phyloP scores from a whole-genome alignment of 805 yeast species.

The Candida methanosorbosa region DNA sequence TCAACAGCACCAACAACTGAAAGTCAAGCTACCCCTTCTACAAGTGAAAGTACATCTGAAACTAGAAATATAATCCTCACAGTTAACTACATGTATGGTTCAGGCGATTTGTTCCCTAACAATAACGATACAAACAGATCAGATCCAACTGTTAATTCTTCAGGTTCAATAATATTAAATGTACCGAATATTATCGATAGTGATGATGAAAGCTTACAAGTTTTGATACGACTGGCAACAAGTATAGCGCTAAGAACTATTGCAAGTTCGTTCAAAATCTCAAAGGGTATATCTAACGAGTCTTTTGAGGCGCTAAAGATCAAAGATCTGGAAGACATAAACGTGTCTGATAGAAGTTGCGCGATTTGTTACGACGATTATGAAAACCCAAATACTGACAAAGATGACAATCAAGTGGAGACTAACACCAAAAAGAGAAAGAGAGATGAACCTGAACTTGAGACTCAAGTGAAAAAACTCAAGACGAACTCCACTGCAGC shows the following conservation, averaged over 20 bases:
- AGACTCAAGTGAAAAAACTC: constrained; percentile 2
- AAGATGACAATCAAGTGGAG: constrained; percentile 3
- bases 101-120: constrained; percentile 7
- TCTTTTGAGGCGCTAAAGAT: constrained; percentile 43
- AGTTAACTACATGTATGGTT: constrained; percentile 29
- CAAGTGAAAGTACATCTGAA: constrained; percentile 9
- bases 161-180: constrained; percentile 54
- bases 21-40: neutral
- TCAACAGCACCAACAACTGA: neutral
- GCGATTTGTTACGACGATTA: constrained; percentile 58
- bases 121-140: constrained; percentile 26
- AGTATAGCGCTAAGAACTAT: constrained; percentile 61
- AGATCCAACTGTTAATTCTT: constrained; percentile 8
- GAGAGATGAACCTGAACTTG: constrained; percentile 6
- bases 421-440: constrained; percentile 3
- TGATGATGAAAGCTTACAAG: constrained; percentile 52
- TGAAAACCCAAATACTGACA: constrained; percentile 11
- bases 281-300: constrained; percentile 44
- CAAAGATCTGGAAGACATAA: constrained; percentile 21
- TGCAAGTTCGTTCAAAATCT: constrained; percentile 36
- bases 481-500: constrained; percentile 4
- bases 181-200: constrained; percentile 58
- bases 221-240: constrained; percentile 57
- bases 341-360: constrained; percentile 31
- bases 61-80: constrained; percentile 31